Evolutionary conservation across 2,329 filamentous ascomycete species (phyloP).

Genomic region (Dendryphion nanum): DNA sequence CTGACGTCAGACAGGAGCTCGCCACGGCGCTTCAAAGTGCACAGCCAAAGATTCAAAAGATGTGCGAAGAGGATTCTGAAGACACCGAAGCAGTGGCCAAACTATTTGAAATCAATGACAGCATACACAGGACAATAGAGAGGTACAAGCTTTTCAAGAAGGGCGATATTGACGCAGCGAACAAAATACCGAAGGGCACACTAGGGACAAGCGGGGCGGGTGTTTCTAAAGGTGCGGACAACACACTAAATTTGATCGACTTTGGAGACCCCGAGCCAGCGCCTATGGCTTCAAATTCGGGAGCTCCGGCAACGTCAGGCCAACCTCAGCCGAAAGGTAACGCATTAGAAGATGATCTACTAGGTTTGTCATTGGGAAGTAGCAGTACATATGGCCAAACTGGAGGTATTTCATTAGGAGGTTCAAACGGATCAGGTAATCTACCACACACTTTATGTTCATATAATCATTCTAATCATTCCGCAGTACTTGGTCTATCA

Average conservation of each 20-base stretch:
- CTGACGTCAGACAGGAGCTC: slow-evolving; percentile 62
- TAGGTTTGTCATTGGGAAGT: slow-evolving; percentile 78
- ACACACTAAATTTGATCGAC: slow-evolving; percentile 91
- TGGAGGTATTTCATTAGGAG: slow-evolving; percentile 81
- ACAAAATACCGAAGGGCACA: slow-evolving; percentile 79
- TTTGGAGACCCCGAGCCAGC: slow-evolving; percentile 69
- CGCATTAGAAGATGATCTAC: slow-evolving; percentile 82
- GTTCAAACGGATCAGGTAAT: slow-evolving; percentile 40
- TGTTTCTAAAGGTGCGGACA: slow-evolving; percentile 63
- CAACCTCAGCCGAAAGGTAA: slow-evolving; percentile 53
- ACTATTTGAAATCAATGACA: slow-evolving; percentile 95
- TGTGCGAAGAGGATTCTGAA: slow-evolving; percentile 98
- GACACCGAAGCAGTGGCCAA: slow-evolving; percentile 95
- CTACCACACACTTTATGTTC: neutral
- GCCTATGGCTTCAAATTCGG: slow-evolving; percentile 34
- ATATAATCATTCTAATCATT: neutral
- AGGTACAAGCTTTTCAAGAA: slow-evolving; percentile 95
- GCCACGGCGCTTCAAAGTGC: slow-evolving; percentile 86
- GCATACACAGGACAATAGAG: slow-evolving; percentile 95
- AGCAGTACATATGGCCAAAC: slow-evolving; percentile 69
- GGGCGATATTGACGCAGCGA: slow-evolving; percentile 81
- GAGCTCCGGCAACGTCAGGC: slow-evolving; percentile 26
- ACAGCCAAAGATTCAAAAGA: slow-evolving; percentile 98
- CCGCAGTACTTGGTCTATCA: slow-evolving; percentile 31
- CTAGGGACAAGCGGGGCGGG: slow-evolving; percentile 64